Conservation (phyloP, 257 asterid species). For the Eucommia ulmoides region DNA sequence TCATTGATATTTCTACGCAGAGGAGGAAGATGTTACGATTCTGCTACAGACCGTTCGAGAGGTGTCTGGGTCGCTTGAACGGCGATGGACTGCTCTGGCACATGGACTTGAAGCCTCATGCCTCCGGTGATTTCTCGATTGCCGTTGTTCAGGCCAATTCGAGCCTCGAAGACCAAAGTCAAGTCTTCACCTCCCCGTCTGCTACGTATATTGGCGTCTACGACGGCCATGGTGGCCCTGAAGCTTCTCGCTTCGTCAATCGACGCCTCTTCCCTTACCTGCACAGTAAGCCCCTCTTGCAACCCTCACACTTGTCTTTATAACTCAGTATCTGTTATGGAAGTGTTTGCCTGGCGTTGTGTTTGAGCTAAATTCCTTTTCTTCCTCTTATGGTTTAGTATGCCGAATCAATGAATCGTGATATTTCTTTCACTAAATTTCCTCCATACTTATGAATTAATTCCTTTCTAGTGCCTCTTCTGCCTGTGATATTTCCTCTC, state of each 20-base stretch:
- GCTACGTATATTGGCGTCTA: constrained; percentile 89
- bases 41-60: constrained; percentile 34
- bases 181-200: constrained; percentile 77
- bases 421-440: too few relatives aligned
- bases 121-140: constrained; percentile 79
- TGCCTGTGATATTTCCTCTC: neutral
- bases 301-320: neutral
- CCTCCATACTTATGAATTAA: neutral
- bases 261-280: constrained; percentile 68
- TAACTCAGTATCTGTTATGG: neutral
- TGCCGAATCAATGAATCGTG: neutral
- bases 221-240: constrained; percentile 98
- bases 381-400: neutral
- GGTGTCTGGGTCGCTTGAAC: constrained; percentile 49
- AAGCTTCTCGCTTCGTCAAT: constrained; percentile 85
- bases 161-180: constrained; percentile 82
- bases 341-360: too few relatives aligned
- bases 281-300: constrained; percentile 35
- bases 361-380: neutral
- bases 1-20: too few relatives aligned
- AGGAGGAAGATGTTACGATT: constrained; percentile 48
- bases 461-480: neutral
- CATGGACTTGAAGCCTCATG: constrained; percentile 69
- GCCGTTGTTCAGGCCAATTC: constrained; percentile 97
- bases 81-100: constrained; percentile 81